Conservation (phyloP, 345 rosid genomes). For the Syzygium oleosum region DNA sequence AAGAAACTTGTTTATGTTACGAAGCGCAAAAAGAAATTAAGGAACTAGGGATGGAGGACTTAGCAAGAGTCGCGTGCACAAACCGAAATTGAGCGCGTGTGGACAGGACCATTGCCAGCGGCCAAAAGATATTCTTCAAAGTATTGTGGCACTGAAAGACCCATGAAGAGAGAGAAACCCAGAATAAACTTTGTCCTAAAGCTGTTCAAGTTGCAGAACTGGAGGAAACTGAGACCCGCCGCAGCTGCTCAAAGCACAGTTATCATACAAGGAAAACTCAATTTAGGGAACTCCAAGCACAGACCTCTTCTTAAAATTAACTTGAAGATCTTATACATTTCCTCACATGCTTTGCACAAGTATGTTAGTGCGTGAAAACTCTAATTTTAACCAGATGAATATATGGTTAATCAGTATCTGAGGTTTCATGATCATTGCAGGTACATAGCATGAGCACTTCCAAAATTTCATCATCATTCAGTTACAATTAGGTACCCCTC, state of each 20-base stretch:
- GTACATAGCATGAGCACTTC: background rate
- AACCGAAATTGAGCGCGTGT: constrained; percentile 54
- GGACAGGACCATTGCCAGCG: constrained; percentile 66
- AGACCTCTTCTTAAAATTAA: background rate
- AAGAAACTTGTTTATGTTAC: background rate
- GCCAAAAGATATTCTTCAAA: constrained; percentile 47
- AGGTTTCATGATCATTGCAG: background rate
- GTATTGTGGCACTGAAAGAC: constrained; percentile 79
- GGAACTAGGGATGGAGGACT: background rate
- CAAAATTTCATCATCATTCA: background rate
- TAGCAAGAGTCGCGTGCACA: constrained; percentile 1
- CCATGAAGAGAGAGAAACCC: constrained; percentile 76
- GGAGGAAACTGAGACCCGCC: constrained; percentile 75
- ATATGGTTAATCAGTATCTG: background rate
- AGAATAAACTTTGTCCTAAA: constrained; percentile 76
- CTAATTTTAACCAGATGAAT: background rate
- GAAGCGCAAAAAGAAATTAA: background rate
- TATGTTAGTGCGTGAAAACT: background rate
- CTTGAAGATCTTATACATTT: background rate
- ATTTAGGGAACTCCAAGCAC: background rate
- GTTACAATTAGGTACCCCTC: background rate
- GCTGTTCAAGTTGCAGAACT: constrained; percentile 84
- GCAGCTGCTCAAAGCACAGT: constrained; percentile 37
- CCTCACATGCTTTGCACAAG: background rate
- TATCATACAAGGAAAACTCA: background rate